Conservation (phyloP, 176 grass and related monocot genomes). For the Puya raimondii region DNA sequence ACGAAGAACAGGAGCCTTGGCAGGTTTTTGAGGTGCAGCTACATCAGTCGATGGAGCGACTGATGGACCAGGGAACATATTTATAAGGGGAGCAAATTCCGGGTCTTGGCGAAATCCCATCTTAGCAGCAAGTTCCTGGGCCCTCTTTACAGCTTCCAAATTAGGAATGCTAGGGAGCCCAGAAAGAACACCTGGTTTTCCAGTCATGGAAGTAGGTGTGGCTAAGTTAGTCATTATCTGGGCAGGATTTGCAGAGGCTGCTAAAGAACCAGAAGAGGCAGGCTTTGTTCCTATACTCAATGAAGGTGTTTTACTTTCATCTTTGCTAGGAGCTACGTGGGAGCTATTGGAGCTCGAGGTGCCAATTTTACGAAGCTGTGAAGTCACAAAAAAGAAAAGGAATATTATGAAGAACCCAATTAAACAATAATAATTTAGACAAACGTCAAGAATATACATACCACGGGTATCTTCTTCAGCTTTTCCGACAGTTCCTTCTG, state of each 20-base stretch:
- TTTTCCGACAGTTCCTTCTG: constrained; percentile 89
- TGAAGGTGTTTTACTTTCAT: constrained; percentile 27
- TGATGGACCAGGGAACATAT: constrained; percentile 78
- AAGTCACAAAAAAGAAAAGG: constrained; percentile 1
- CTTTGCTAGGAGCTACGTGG: constrained; percentile 39
- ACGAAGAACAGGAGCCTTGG: constrained; percentile 71
- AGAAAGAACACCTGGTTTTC: constrained; percentile 27
- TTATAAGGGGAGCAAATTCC: constrained; percentile 71
- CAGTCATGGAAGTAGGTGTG: constrained; percentile 16
- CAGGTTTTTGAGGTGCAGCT: constrained; percentile 59
- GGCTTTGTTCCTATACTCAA: constrained; percentile 18
- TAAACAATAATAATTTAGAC: constrained; percentile 13
- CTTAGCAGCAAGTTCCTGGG: constrained; percentile 83
- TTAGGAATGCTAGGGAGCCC: constrained; percentile 62
- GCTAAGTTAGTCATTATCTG: constrained; percentile 15
- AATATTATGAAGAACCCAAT: constrained; percentile 8
- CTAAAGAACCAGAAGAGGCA: constrained; percentile 16
- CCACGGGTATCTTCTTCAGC: constrained; percentile 65
- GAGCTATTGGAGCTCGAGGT: constrained; percentile 23
- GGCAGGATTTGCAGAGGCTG: constrained; percentile 20
- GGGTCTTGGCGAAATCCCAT: constrained; percentile 96
- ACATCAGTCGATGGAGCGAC: constrained; percentile 59
- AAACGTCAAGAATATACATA: constrained; percentile 23
- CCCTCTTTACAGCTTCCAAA: constrained; percentile 82
- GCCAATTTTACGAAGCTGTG: constrained; percentile 74